Evolutionary conservation across 495 filamentous ascomycete genomes (phyloP).

Genomic region (Friedmanniomyces endolithicus): DNA sequence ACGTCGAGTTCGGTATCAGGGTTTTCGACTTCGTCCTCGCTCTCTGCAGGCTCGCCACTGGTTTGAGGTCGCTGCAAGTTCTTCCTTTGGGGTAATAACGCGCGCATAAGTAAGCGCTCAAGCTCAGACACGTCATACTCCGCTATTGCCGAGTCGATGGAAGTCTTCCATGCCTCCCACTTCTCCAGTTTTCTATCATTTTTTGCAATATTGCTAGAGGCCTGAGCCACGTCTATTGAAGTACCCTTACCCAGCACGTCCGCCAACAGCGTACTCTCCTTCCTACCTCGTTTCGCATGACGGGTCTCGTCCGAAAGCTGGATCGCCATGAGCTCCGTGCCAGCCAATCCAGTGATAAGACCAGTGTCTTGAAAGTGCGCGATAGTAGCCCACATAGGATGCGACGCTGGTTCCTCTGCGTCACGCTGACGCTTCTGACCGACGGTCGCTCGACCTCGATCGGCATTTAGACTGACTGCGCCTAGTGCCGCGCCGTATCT

Average conservation of each 20-base stretch:
- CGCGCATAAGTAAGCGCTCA: slow-evolving; percentile 32
- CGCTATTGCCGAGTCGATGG: slow-evolving; percentile 36
- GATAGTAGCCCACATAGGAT: neutral
- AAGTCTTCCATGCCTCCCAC: slow-evolving; percentile 8
- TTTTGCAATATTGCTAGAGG: neutral
- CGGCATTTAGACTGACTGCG: slow-evolving; percentile 7
- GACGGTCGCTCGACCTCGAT: neutral
- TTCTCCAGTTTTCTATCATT: neutral
- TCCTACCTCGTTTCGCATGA: slow-evolving; percentile 13
- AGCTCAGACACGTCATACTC: slow-evolving; percentile 38
- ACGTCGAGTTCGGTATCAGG: neutral
- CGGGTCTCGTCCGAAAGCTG: slow-evolving; percentile 20
- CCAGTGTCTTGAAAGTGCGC: slow-evolving; percentile 21
- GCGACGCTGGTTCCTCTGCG: neutral
- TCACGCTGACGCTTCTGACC: slow-evolving; percentile 21
- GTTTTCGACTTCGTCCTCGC: neutral
- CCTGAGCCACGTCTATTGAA: slow-evolving; percentile 10
- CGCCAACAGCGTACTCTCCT: slow-evolving; percentile 15
- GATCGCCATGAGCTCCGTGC: slow-evolving; percentile 23
- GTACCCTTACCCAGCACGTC: slow-evolving; percentile 27
- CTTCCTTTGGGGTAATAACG: neutral
- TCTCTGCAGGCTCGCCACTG: neutral
- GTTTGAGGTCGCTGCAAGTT: neutral
- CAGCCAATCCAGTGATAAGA: slow-evolving; percentile 21
- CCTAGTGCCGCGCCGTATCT: slow-evolving; percentile 28